Evolutionary conservation across 352 stramenopile species (phyloP).

Genomic region (Globisporangium nunn): DNA sequence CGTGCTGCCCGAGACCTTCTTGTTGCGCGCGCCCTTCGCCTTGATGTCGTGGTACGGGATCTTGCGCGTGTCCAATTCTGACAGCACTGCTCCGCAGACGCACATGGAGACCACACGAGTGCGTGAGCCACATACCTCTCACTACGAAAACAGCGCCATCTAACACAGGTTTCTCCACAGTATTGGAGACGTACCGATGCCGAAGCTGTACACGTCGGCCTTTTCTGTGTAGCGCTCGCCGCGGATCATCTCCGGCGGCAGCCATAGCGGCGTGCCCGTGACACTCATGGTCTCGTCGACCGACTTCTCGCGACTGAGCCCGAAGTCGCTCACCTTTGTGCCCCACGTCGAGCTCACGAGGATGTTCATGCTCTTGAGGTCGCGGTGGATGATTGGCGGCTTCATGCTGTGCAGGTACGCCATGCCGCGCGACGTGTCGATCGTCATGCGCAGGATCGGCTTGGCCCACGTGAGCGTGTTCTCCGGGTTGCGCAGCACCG

Average conservation of each 20-base stretch:
- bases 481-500: conserved; percentile 69
- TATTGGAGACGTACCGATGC: conserved; percentile 45
- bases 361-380: conserved; percentile 95
- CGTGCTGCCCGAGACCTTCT: conserved; percentile 79
- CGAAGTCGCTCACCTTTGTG: conserved; percentile 97
- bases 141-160: not conserved
- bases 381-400: conserved; percentile 97
- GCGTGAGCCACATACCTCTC: not conserved
- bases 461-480: conserved; percentile 82
- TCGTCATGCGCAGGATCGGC: conserved; percentile 84
- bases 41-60: conserved; percentile 88
- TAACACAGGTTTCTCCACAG: no score
- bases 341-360: conserved; percentile 84
- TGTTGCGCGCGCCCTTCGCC: conserved; percentile 72
- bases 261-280: conserved; percentile 75
- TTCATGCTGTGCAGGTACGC: conserved; percentile 97
- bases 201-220: conserved; percentile 85
- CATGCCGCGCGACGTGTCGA: conserved; percentile 92
- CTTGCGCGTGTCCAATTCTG: conserved; percentile 80
- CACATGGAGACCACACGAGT: not conserved
- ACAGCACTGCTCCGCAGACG: conserved; percentile 41
- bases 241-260: conserved; percentile 86
- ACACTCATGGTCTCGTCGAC: conserved; percentile 94
- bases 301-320: conserved; percentile 94
- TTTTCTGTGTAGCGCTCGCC: conserved; percentile 86